These are phyloP conservation scores for Hanseniaspora valbyensis DNA, from an alignment of 805 yeast genomes.

Conservation along the genomic window DNA sequence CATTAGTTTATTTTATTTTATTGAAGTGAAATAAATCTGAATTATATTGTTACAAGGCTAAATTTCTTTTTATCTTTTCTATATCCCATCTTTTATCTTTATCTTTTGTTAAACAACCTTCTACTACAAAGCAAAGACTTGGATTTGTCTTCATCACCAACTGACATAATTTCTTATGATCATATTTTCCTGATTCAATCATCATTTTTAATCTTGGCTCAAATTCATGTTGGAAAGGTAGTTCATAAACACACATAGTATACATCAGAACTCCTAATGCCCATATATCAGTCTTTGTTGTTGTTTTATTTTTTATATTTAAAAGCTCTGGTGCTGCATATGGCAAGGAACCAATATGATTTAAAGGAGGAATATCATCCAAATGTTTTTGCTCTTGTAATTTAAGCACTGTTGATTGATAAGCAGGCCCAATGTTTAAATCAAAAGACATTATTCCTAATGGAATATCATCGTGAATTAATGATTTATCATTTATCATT, in stretches of 20 bases:
- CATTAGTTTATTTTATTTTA: too few relatives aligned
- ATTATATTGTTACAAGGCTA: background rate
- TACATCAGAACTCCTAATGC: constrained; percentile 73
- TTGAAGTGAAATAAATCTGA: too few relatives aligned
- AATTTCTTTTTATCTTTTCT: constrained; percentile 27
- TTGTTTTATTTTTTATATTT: constrained; percentile 1
- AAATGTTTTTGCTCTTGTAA: background rate
- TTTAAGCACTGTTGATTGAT: constrained; percentile 16
- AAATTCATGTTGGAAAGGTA: constrained; percentile 78
- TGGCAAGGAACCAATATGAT: constrained; percentile 79
- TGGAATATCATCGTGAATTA: constrained; percentile 30
- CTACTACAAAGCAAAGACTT: constrained; percentile 31
- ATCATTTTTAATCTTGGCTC: constrained; percentile 67
- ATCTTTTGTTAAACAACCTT: constrained; percentile 46
- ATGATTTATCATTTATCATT: constrained; percentile 23
- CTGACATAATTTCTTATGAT: constrained; percentile 29
- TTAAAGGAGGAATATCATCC: constrained; percentile 13
- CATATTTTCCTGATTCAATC: constrained; percentile 58
- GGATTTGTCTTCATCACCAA: constrained; percentile 14
- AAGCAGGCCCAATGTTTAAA: constrained; percentile 26
- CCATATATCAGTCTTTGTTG: constrained; percentile 62
- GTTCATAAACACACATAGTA: constrained; percentile 58
- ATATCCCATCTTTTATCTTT: constrained; percentile 43
- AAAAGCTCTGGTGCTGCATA: constrained; percentile 85
- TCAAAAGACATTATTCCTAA: constrained; percentile 26